A percentile compares a stretch with the other conserved stretches of the same genome.
Conservation (phyloP, 148 eudicot species). For the Fagopyrum homotropicum region DNA sequence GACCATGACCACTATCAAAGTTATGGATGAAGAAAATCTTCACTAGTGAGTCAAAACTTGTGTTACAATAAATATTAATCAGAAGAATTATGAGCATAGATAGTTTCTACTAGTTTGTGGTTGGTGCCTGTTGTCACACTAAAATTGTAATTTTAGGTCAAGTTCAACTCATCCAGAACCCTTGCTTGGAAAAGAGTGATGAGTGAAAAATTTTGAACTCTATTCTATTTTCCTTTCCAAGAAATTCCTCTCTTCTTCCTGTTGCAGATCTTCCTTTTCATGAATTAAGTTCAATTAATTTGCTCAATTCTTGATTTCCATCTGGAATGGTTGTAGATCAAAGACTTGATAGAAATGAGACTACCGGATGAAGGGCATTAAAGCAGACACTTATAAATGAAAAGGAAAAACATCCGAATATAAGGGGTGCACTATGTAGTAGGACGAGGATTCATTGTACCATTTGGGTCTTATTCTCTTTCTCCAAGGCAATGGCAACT, state of each 20-base stretch:
- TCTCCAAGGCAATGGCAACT: constrained; percentile 64
- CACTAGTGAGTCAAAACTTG: neutral
- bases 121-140: neutral
- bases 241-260: neutral
- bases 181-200: neutral
- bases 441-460: constrained; percentile 20
- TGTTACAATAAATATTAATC: neutral
- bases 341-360: neutral
- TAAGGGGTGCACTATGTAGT: neutral
- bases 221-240: neutral
- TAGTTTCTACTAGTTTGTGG: neutral
- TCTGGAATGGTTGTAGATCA: neutral
- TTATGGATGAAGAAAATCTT: neutral
- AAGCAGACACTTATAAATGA: neutral
- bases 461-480: constrained; percentile 36
- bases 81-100: neutral
- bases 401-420: neutral
- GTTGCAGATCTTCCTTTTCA: neutral
- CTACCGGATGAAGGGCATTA: neutral
- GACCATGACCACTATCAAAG: neutral
- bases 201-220: neutral
- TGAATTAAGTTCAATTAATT: neutral
- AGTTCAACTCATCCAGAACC: neutral
- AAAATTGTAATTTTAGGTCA: neutral
- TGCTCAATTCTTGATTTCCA: neutral